Percentiles rank a stretch among this genome's conserved stretches.
Evolutionary conservation across 108 stramenopile species (phyloP).

Genomic region (Cylindrotheca closterium): DNA sequence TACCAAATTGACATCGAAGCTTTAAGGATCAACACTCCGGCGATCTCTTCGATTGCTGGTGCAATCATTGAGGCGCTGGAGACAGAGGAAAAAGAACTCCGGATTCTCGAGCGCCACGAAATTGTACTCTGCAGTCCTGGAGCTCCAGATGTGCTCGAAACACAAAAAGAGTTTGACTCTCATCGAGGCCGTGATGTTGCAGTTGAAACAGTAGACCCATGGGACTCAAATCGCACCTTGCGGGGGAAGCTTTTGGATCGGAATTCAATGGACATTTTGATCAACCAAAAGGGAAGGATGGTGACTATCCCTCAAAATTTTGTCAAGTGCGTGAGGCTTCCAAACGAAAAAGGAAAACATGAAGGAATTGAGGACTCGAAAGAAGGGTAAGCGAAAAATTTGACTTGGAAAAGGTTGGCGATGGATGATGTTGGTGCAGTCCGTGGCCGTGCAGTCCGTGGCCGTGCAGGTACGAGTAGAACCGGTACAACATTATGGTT

Average conservation of each 20-base stretch:
- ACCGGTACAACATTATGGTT: too few species aligned
- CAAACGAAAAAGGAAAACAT: constrained; percentile 11
- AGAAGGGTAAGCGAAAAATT: constrained; percentile 23
- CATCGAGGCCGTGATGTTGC: constrained; percentile 56
- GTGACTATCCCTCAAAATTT: constrained; percentile 78
- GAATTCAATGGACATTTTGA: constrained; percentile 80
- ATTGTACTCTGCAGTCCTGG: constrained; percentile 68
- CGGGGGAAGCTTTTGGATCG: constrained; percentile 76
- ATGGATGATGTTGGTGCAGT: background rate
- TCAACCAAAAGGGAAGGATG: constrained; percentile 80
- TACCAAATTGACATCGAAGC: background rate
- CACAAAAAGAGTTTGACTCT: constrained; percentile 76
- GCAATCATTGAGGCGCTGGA: constrained; percentile 63
- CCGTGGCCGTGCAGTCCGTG: background rate
- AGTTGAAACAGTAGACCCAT: constrained; percentile 81
- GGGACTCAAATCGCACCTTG: constrained; percentile 76
- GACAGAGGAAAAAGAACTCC: constrained; percentile 59
- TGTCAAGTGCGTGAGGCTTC: constrained; percentile 45
- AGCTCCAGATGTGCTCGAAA: constrained; percentile 56
- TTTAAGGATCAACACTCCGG: constrained; percentile 52
- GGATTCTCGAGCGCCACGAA: constrained; percentile 71
- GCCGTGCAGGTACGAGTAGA: too few species aligned
- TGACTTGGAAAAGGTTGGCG: background rate
- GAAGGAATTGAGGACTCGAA: constrained; percentile 11
- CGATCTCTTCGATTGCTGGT: constrained; percentile 56